Percentiles rank a stretch among this genome's conserved stretches.
Conservation (phyloP, 148 eudicot genomes). For the Vaccinium myrtillus region DNA sequence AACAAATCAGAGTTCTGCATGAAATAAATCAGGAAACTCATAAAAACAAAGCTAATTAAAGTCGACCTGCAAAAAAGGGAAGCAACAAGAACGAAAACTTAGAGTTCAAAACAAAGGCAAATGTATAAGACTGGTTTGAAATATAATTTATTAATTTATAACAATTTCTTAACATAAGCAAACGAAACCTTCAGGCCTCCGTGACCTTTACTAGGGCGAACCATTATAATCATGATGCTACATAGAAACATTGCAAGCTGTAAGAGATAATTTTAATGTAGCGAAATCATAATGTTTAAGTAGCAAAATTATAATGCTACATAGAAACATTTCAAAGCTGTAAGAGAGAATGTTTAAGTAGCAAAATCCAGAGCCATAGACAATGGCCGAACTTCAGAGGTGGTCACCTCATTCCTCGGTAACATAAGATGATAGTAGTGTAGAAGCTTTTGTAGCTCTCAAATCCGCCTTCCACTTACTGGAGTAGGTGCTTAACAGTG, state of each 20-base stretch:
- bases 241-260: not conserved
- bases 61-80: not conserved
- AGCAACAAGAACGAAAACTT: not conserved
- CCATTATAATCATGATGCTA: not conserved
- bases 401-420: not conserved
- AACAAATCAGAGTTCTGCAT: not conserved
- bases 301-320: not conserved
- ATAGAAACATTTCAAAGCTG: not conserved
- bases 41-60: not conserved
- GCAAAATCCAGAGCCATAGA: not conserved
- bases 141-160: not conserved
- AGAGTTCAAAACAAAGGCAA: not conserved
- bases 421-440: not conserved
- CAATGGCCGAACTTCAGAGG: not conserved
- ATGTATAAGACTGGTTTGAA: not conserved
- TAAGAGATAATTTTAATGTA: not conserved
- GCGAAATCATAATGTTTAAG: not conserved
- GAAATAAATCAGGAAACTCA: not conserved
- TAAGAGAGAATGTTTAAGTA: not conserved
- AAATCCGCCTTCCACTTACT: not conserved
- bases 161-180: not conserved
- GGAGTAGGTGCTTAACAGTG: not conserved
- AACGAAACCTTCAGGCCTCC: conserved; percentile 5
- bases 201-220: no score
- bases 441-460: conserved; percentile 9